phyloP scores from a whole-genome alignment of 2,329 filamentous ascomycete genomes.

The Ramularia endophylla region DNA sequence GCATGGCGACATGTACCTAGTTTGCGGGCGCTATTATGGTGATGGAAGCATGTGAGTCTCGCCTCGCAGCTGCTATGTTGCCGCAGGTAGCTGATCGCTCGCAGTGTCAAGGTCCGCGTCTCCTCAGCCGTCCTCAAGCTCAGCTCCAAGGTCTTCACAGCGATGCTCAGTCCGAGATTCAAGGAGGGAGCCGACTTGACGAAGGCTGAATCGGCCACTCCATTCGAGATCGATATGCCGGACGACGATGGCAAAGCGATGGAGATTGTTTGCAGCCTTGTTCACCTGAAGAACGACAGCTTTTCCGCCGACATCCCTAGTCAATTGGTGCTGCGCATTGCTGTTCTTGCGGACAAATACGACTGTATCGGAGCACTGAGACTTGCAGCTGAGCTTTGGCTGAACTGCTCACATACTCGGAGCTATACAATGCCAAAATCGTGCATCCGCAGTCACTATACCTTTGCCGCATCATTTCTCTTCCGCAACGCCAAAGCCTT shows the following conservation, averaged over 20 bases:
- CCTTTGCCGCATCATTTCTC: too few species aligned
- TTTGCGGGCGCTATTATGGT: neutral
- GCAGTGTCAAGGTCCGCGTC: constrained; percentile 3
- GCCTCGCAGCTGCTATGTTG: too few species aligned
- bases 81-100: too few species aligned
- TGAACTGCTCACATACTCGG: too few species aligned
- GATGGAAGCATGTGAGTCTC: neutral
- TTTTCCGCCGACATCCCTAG: neutral
- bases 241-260: constrained; percentile 9
- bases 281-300: constrained; percentile 6
- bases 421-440: too few species aligned
- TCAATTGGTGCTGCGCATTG: neutral
- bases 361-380: constrained; percentile 1
- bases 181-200: constrained; percentile 3
- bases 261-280: constrained; percentile 6
- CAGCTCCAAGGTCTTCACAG: constrained; percentile 12
- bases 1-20: neutral
- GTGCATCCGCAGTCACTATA: too few species aligned
- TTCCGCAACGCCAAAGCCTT: too few species aligned
- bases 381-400: too few species aligned
- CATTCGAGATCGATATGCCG: neutral
- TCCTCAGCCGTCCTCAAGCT: constrained; percentile 7
- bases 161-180: constrained; percentile 9
- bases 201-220: too few species aligned
- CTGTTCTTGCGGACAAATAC: constrained; percentile 7